Percentiles rank a stretch among this genome's conserved stretches.
These are phyloP conservation scores for Ceratobasidium sp. DNA, from an alignment of 1,284 basidiomycete genomes.

Conservation along the genomic window DNA sequence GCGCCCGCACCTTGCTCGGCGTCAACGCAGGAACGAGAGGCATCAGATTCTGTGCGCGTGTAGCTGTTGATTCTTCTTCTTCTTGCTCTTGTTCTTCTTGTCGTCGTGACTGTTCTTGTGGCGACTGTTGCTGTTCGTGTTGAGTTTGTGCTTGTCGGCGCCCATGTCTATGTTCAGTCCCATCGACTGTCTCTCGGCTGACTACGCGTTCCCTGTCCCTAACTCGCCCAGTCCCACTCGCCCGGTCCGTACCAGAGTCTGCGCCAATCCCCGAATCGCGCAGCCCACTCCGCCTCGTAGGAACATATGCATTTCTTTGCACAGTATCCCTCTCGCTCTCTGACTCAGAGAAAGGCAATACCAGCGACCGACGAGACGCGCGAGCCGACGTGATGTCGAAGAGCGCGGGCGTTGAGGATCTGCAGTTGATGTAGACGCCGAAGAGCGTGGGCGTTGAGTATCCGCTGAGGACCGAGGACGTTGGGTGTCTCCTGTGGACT, in stretches of 20 bases:
- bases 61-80: not conserved
- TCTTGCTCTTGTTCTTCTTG: not conserved
- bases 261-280: slow-evolving; percentile 31
- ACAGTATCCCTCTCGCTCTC: slow-evolving; percentile 15
- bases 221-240: not conserved
- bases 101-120: not conserved
- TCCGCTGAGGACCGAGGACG: not conserved
- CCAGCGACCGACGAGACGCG: too few relatives aligned
- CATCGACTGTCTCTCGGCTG: too few relatives aligned
- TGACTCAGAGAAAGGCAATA: slow-evolving; percentile 29
- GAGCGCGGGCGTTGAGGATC: slow-evolving; percentile 9
- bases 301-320: not conserved
- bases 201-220: not conserved
- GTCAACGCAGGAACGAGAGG: slow-evolving; percentile 25
- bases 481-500: not conserved
- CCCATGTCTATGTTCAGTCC: not conserved
- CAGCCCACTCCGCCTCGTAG: slow-evolving; percentile 9
- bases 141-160: not conserved
- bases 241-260: slow-evolving; percentile 26
- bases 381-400: not conserved
- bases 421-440: not conserved
- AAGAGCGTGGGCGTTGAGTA: not conserved
- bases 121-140: not conserved
- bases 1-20: slow-evolving; percentile 29
- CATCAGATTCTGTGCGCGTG: slow-evolving; percentile 9